Base-by-base conservation (phyloP, 768 basidiomycete species). In the Artomyces pyxidatus region DNA sequence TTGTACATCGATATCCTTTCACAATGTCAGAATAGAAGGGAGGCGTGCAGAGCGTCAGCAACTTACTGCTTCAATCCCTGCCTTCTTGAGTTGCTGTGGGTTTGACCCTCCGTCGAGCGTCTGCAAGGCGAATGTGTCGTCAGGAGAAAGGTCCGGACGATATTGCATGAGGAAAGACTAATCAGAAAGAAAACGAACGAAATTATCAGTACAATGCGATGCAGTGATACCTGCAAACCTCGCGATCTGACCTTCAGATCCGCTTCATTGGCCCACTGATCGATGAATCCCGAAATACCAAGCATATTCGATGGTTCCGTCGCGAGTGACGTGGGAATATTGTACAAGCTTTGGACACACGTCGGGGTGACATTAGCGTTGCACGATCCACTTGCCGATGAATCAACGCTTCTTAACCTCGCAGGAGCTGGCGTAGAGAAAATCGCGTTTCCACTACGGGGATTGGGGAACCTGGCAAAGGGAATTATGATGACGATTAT, bases 1-100 rank as follows among this genome's bases (percentile, higher is more conserved):
- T 39, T 70, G 63, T 16, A 60, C 65, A 47, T 70, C 68, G 22
- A 70, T 56, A 50, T 65, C 59, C 63, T 61, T n/a, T n/a, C n/a
- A 38, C 28, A 17, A 28, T 26, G 39, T 41, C 22, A 41, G n/a
- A 17, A 41, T 12, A 4, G 4, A 4, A 4, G 39, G 16, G 39
- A 16, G n/a, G 1, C 22, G 16, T 8, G 32, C 5, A 19, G 12
- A 41, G 7, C 3, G 3, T 6, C 4, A 41, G 22, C 12, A 30
- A 7, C 0, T 23, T 26, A 41, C 39, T 21, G 39, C 39, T 21
- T 41, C 39, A 5, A 7, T 23, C 8, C 10, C 28, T 25, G 19
- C 22, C 10, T 17, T 2, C 12, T 2, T 6, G 53, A 58, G 35
- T 44, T 59, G 59, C 17, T 63, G 63, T 42, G 64, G 61, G 28